Conservation (phyloP, 495 filamentous ascomycete genomes). For the Bombardia bombarda region DNA sequence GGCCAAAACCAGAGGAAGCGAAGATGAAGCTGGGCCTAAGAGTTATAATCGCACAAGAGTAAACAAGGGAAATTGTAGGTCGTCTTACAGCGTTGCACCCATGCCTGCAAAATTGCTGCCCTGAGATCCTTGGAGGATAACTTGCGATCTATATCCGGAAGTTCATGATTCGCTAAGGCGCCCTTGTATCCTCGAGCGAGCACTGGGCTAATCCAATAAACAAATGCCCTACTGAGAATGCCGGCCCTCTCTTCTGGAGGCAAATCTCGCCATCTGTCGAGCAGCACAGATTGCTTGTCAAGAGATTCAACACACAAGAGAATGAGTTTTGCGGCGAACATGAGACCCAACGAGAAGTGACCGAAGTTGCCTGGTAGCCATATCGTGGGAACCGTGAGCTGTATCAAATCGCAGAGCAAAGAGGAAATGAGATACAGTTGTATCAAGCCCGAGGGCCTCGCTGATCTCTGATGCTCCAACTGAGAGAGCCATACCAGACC, state of each 20-base stretch:
- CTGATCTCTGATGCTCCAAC: conserved; percentile 4
- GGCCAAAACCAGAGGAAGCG: conserved; percentile 40
- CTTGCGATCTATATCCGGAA: conserved; percentile 39
- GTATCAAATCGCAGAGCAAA: conserved; percentile 4
- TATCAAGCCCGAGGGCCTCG: conserved; percentile 8
- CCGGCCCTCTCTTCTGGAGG: conserved; percentile 41
- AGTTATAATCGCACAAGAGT: conserved; percentile 7
- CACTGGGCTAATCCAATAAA: conserved; percentile 56
- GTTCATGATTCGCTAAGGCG: conserved; percentile 35
- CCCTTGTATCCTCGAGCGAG: conserved; percentile 43
- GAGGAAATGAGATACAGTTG: conserved; percentile 9
- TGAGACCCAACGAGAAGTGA: not conserved
- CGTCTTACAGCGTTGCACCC: conserved; percentile 17
- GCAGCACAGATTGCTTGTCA: not conserved
- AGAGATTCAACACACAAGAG: conserved; percentile 6
- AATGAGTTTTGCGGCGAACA: conserved; percentile 7
- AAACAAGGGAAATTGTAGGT: conserved; percentile 1
- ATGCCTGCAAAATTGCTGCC: conserved; percentile 21
- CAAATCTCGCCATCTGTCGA: not conserved
- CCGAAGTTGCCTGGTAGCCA: not conserved
- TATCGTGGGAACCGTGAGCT: conserved; percentile 4
- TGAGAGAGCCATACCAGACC: conserved; percentile 2
- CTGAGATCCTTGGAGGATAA: conserved; percentile 35
- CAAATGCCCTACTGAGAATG: conserved; percentile 34
- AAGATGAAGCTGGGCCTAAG: conserved; percentile 21